A percentile compares a stretch with the other conserved stretches of the same genome.
Evolutionary conservation across 352 stramenopile species (phyloP).

Genomic region (Lagenidium giganteum): DNA sequence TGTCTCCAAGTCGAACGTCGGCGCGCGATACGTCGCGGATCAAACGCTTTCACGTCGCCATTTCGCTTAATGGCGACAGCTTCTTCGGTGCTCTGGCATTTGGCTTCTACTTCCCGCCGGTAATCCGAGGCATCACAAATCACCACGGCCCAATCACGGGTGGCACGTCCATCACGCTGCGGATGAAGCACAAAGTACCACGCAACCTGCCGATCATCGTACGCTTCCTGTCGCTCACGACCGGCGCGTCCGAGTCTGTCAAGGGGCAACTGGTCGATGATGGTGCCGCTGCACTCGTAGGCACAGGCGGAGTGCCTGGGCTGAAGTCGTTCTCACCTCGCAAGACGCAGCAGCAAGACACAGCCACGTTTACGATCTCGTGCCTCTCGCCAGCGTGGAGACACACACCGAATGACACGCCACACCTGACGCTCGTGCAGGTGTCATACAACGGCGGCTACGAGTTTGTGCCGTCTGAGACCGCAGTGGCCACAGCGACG

Average conservation of each 20-base stretch:
- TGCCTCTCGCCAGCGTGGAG: constrained; percentile 46
- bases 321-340: too few relatives aligned
- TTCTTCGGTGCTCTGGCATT: constrained; percentile 47
- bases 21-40: constrained; percentile 4
- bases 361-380: constrained; percentile 33
- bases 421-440: constrained; percentile 63
- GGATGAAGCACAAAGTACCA: constrained; percentile 74
- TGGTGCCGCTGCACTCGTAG: too few relatives aligned
- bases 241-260: constrained; percentile 16
- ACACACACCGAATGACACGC: constrained; percentile 16
- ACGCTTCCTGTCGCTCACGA: constrained; percentile 39
- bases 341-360: too few relatives aligned
- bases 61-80: constrained; percentile 33
- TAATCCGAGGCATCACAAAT: constrained; percentile 55
- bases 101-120: constrained; percentile 44
- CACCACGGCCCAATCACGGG: constrained; percentile 63
- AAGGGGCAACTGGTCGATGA: too few relatives aligned
- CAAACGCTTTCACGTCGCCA: constrained; percentile 28
- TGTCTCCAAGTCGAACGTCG: background rate
- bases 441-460: constrained; percentile 59
- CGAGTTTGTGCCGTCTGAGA: constrained; percentile 39
- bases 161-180: constrained; percentile 45
- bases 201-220: constrained; percentile 35
- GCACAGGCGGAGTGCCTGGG: too few relatives aligned
- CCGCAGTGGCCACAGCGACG: too few relatives aligned